Evolutionary conservation across 176 grass and related monocot genomes (phyloP).

Genomic region (Oropetium thomaeum): DNA sequence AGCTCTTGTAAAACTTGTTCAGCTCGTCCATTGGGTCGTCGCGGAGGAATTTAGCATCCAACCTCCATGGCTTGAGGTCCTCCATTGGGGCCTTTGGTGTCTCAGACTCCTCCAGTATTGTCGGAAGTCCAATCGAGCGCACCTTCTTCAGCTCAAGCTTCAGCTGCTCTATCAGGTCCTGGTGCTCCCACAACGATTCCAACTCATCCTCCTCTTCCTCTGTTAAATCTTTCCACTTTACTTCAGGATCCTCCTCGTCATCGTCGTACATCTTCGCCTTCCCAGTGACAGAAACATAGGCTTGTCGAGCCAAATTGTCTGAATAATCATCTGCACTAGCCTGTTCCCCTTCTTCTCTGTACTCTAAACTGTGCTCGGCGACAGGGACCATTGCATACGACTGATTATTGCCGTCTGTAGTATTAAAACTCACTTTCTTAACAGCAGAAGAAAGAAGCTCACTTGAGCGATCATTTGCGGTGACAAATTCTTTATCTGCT

Average conservation of each 20-base stretch:
- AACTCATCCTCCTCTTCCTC: slow-evolving; percentile 80
- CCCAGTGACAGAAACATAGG: slow-evolving; percentile 29
- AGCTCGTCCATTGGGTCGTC: slow-evolving; percentile 90
- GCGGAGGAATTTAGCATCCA: slow-evolving; percentile 69
- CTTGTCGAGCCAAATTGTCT: slow-evolving; percentile 25
- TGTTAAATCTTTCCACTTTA: slow-evolving; percentile 56
- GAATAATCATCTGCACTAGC: neutral
- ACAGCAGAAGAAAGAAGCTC: neutral
- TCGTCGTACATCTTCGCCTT: slow-evolving; percentile 34
- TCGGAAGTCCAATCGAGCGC: slow-evolving; percentile 57
- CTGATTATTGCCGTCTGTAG: slow-evolving; percentile 3
- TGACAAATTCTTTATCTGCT: slow-evolving; percentile 5
- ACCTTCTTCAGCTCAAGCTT: slow-evolving; percentile 93
- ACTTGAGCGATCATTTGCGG: neutral
- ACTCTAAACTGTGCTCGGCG: neutral
- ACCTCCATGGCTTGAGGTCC: slow-evolving; percentile 88
- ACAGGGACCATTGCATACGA: neutral
- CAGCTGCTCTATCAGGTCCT: slow-evolving; percentile 91
- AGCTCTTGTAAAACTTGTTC: slow-evolving; percentile 93
- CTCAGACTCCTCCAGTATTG: slow-evolving; percentile 88
- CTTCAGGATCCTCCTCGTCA: slow-evolving; percentile 24
- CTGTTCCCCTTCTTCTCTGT: neutral
- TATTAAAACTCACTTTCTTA: slow-evolving; percentile 17
- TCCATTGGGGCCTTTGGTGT: slow-evolving; percentile 62
- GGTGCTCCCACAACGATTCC: slow-evolving; percentile 92